These are phyloP conservation scores for Elsinoe necatrix DNA, from an alignment of 2,329 filamentous ascomycete genomes.

Conservation along the genomic window DNA sequence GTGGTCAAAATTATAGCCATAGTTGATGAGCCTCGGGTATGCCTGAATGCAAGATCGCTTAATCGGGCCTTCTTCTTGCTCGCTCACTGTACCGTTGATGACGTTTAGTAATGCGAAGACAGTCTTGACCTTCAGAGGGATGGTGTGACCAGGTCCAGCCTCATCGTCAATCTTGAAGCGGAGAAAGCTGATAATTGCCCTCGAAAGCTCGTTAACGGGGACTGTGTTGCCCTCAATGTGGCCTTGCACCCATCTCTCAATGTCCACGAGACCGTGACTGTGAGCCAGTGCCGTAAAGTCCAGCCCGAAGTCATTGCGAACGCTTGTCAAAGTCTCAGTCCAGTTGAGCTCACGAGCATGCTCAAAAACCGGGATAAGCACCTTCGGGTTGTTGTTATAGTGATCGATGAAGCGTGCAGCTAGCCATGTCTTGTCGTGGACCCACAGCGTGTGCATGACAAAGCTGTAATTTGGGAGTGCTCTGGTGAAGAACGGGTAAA, in stretches of 20 bases:
- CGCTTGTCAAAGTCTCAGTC: conserved; percentile 70
- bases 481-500: conserved; percentile 76
- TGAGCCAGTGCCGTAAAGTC: conserved; percentile 82
- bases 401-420: conserved; percentile 68
- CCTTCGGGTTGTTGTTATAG: conserved; percentile 61
- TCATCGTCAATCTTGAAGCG: conserved; percentile 79
- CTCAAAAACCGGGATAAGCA: conserved; percentile 63
- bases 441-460: conserved; percentile 85
- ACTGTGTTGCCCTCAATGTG: conserved; percentile 40
- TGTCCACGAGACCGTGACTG: conserved; percentile 67
- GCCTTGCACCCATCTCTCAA: conserved; percentile 70
- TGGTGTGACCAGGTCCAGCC: conserved; percentile 64
- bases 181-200: conserved; percentile 69
- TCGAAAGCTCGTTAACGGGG: conserved; percentile 55
- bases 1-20: conserved; percentile 67
- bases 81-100: conserved; percentile 51
- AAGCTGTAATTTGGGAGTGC: conserved; percentile 72
- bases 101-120: conserved; percentile 73
- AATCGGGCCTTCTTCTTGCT: conserved; percentile 66
- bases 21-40: conserved; percentile 93
- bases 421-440: conserved; percentile 82
- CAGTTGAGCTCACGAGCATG: conserved; percentile 75
- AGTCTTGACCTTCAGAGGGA: conserved; percentile 69
- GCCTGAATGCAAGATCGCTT: conserved; percentile 84
- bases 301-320: conserved; percentile 75